phyloP scores from a whole-genome alignment of 495 filamentous ascomycete genomes.

The Neurospora sp. region DNA sequence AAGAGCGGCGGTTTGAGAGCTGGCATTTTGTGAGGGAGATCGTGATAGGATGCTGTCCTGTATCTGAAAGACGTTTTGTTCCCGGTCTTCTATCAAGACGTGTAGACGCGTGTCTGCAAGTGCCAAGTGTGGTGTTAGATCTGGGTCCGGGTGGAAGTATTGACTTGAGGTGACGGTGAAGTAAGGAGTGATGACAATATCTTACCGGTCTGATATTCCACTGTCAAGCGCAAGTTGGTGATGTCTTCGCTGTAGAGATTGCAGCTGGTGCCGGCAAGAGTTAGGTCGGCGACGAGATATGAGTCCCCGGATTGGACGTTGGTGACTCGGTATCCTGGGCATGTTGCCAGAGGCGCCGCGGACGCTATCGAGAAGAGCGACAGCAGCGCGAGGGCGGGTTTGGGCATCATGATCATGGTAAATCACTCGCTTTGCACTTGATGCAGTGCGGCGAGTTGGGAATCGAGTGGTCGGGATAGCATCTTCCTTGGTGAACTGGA shows the following conservation, averaged over 20 bases:
- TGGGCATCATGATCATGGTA: not conserved
- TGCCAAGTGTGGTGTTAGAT: conserved; percentile 2
- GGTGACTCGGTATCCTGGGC: conserved; percentile 62
- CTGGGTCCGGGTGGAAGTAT: not conserved
- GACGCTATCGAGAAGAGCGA: conserved; percentile 35
- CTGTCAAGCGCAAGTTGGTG: conserved; percentile 51
- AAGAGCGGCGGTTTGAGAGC: conserved; percentile 33
- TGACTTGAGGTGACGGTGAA: not conserved
- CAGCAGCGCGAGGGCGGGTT: not conserved
- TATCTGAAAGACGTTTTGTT: conserved; percentile 65
- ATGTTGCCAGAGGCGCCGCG: conserved; percentile 29
- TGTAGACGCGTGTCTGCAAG: conserved; percentile 61
- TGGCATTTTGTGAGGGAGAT: conserved; percentile 26
- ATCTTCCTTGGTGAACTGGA: not conserved
- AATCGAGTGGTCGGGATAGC: not conserved
- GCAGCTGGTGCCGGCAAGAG: conserved; percentile 54
- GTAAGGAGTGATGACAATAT: not conserved
- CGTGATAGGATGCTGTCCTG: conserved; percentile 61
- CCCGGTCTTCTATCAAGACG: conserved; percentile 68
- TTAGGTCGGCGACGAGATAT: conserved; percentile 53
- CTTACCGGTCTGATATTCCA: conserved; percentile 69
- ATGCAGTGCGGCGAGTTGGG: not conserved
- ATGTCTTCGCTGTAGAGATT: conserved; percentile 62
- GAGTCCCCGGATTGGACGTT: conserved; percentile 45
- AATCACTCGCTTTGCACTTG: not conserved